Evolutionary conservation across 1,139 yeast genomes (phyloP).

Genomic region (Magnusiomyces tetraspermus): DNA sequence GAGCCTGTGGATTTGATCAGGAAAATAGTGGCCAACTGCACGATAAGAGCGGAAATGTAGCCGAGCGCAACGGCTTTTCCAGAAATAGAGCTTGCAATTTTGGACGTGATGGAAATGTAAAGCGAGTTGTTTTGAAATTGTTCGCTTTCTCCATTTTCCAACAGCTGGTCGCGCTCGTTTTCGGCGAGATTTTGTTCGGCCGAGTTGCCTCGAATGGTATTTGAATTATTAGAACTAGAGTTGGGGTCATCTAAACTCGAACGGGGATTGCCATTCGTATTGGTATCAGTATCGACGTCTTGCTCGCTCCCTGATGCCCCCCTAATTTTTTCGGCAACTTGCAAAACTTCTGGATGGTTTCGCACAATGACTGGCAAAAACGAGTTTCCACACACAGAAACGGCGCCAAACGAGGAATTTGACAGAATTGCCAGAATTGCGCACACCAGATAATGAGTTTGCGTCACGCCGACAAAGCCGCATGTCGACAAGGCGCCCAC

Average conservation of each 20-base stretch:
- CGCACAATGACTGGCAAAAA: constrained; percentile 49
- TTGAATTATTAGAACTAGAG: no score
- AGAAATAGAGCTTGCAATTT: constrained; percentile 38
- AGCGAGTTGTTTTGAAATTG: constrained; percentile 13
- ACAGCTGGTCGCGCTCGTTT: neutral
- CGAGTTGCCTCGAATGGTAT: no score
- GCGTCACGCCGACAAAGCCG: constrained; percentile 36
- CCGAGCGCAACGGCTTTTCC: constrained; percentile 63
- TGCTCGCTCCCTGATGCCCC: neutral
- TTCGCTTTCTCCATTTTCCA: neutral
- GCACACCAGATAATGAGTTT: constrained; percentile 44
- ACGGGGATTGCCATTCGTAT: neutral
- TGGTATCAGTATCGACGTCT: neutral
- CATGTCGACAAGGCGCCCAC: constrained; percentile 47
- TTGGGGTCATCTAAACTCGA: no score
- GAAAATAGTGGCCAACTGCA: constrained; percentile 47
- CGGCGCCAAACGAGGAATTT: constrained; percentile 62
- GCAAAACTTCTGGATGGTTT: constrained; percentile 24
- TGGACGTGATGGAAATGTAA: constrained; percentile 13
- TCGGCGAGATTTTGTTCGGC: neutral
- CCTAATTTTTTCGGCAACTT: constrained; percentile 6
- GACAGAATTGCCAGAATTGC: constrained; percentile 49
- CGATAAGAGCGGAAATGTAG: constrained; percentile 52
- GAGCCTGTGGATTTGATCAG: constrained; percentile 40
- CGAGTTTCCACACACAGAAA: constrained; percentile 67